These are phyloP conservation scores for Yarrowia alimentaria DNA, from an alignment of 805 yeast genomes.

Conservation along the genomic window DNA sequence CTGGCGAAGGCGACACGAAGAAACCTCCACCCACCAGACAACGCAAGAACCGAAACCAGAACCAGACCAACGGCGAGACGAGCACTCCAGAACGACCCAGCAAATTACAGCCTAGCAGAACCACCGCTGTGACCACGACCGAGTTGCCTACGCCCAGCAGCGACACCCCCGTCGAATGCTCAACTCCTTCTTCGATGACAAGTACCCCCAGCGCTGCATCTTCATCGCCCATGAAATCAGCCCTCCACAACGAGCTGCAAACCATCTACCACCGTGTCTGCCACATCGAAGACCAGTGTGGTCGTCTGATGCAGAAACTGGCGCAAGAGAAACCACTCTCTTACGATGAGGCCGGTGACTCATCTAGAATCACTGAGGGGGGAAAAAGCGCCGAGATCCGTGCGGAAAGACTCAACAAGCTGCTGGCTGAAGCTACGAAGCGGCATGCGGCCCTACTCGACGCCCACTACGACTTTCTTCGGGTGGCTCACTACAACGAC, in stretches of 20 bases:
- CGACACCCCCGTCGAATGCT: neutral
- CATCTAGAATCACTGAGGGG: too few relatives aligned
- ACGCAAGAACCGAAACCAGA: too few relatives aligned
- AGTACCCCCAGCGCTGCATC: slow-evolving; percentile 1
- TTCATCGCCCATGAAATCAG: neutral
- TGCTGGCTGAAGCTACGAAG: neutral
- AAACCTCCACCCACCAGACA: too few relatives aligned
- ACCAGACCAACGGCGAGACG: too few relatives aligned
- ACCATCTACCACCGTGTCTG: slow-evolving; percentile 21
- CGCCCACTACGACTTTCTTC: slow-evolving; percentile 19
- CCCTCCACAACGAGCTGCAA: slow-evolving; percentile 8
- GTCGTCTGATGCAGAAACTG: slow-evolving; percentile 5
- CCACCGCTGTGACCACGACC: too few relatives aligned
- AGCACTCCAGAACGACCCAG: too few relatives aligned
- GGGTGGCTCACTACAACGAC: slow-evolving; percentile 10
- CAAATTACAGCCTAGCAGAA: too few relatives aligned
- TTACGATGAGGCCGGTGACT: too few relatives aligned
- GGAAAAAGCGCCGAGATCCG: neutral
- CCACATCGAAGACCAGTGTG: slow-evolving; percentile 25
- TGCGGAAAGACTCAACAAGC: neutral
- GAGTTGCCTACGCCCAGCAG: too few relatives aligned
- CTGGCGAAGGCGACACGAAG: too few relatives aligned
- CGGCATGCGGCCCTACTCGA: slow-evolving; percentile 12
- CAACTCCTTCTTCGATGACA: neutral
- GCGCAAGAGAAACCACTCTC: slow-evolving; percentile 18